Conservation (phyloP, 176 grass and related monocot genomes). For the Chloris gayana region DNA sequence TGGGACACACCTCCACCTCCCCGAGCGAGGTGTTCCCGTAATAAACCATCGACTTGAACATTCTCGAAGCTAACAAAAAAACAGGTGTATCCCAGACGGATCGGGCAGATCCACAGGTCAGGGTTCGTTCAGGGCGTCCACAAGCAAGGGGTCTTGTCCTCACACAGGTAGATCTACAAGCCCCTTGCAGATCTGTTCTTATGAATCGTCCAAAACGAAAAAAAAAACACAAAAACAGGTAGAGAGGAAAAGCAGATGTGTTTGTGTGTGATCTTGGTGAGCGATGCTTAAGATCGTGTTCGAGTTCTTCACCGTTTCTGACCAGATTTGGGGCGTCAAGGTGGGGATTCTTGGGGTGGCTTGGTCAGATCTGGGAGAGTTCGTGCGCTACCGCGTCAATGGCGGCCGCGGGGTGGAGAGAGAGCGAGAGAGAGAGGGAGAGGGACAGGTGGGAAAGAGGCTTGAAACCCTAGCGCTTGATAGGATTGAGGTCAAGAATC, state of each 20-base stretch:
- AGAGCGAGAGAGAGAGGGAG: not conserved
- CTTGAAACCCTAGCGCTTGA: slow-evolving; percentile 50
- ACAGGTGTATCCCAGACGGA: slow-evolving; percentile 41
- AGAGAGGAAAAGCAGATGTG: slow-evolving; percentile 13
- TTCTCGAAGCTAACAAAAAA: slow-evolving; percentile 58
- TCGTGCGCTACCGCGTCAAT: slow-evolving; percentile 50
- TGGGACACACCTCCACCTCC: slow-evolving; percentile 87
- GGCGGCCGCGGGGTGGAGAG: slow-evolving; percentile 33
- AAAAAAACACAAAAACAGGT: slow-evolving; percentile 16
- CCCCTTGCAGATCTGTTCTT: slow-evolving; percentile 56
- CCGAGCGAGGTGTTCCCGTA: slow-evolving; percentile 72
- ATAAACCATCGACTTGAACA: slow-evolving; percentile 95
- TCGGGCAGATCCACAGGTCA: slow-evolving; percentile 37
- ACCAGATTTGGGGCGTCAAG: slow-evolving; percentile 34
- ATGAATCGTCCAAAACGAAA: slow-evolving; percentile 55
- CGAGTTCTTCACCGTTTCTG: slow-evolving; percentile 46
- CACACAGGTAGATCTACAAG: slow-evolving; percentile 47
- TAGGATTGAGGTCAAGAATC: not conserved
- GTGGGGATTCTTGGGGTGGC: slow-evolving; percentile 36
- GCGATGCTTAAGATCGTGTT: slow-evolving; percentile 43
- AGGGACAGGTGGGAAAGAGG: not conserved
- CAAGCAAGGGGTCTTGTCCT: slow-evolving; percentile 38
- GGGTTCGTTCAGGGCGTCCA: slow-evolving; percentile 49
- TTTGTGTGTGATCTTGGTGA: slow-evolving; percentile 42
- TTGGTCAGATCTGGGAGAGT: slow-evolving; percentile 42